A percentile compares a stretch with the other conserved stretches of the same genome.
Evolutionary conservation across 495 filamentous ascomycete genomes (phyloP).

Genomic region (Talaromyces thailandensis): DNA sequence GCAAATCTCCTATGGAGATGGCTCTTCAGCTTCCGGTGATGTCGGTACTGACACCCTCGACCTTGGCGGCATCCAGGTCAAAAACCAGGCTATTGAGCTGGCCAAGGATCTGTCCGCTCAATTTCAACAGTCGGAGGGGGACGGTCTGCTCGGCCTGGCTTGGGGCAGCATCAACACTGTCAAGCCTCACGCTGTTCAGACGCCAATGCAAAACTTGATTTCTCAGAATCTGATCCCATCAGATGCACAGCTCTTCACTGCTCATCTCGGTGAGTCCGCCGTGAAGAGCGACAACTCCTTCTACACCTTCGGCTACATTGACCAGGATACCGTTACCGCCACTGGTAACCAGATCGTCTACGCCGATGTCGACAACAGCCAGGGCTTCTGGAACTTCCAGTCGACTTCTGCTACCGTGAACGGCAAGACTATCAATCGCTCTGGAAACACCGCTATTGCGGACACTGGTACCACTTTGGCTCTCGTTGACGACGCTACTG

Average conservation of each 20-base stretch:
- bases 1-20: slow-evolving; percentile 69
- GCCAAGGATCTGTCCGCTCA: slow-evolving; percentile 54
- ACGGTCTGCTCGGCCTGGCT: slow-evolving; percentile 68
- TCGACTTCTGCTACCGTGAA: slow-evolving; percentile 53
- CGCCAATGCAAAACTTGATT: slow-evolving; percentile 73
- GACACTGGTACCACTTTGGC: slow-evolving; percentile 73
- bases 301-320: slow-evolving; percentile 76
- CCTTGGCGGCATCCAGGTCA: slow-evolving; percentile 59
- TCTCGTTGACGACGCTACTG: slow-evolving; percentile 56
- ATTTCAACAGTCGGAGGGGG: slow-evolving; percentile 51
- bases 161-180: slow-evolving; percentile 66
- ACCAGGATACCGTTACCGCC: slow-evolving; percentile 49
- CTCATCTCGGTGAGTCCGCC: slow-evolving; percentile 54
- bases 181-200: slow-evolving; percentile 49
- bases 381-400: slow-evolving; percentile 67
- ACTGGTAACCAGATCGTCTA: slow-evolving; percentile 51
- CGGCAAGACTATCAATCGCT: slow-evolving; percentile 44
- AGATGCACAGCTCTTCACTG: slow-evolving; percentile 61
- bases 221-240: slow-evolving; percentile 54
- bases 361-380: slow-evolving; percentile 55
- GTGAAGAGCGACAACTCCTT: slow-evolving; percentile 52
- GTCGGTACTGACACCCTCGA: slow-evolving; percentile 63
- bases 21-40: slow-evolving; percentile 57
- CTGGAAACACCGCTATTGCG: slow-evolving; percentile 68
- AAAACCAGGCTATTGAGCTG: slow-evolving; percentile 61